A percentile compares a stretch with the other conserved stretches of the same genome.
phyloP scores from a whole-genome alignment of 106 monocot genomes.

The Amphibolis antarctica region DNA sequence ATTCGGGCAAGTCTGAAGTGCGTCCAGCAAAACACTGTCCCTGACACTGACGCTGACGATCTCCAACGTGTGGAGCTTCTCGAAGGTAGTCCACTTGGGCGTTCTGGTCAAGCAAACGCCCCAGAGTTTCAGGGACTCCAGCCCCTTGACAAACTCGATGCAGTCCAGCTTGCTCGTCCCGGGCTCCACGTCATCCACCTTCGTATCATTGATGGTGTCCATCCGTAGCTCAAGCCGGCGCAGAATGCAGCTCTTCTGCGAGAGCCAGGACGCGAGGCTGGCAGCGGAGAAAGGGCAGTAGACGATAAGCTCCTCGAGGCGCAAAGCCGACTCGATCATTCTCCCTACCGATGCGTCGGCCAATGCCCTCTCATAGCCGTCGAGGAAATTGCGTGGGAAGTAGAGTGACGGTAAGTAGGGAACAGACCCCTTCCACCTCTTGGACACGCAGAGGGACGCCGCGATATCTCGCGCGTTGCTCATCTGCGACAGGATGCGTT shows the following conservation, averaged over 20 bases:
- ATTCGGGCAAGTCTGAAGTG: constrained; percentile 56
- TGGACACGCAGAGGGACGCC: constrained; percentile 52
- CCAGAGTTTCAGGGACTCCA: constrained; percentile 83
- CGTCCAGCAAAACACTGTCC: constrained; percentile 33
- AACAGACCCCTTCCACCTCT: constrained; percentile 48
- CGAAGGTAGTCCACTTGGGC: constrained; percentile 49
- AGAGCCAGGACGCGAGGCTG: constrained; percentile 40
- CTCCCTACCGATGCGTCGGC: constrained; percentile 42
- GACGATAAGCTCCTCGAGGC: constrained; percentile 60
- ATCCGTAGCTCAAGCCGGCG: constrained; percentile 69
- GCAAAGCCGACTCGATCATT: constrained; percentile 34
- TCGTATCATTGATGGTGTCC: constrained; percentile 35
- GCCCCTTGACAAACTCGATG: constrained; percentile 25
- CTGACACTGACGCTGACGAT: constrained; percentile 55
- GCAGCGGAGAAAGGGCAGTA: constrained; percentile 71
- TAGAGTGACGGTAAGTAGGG: constrained; percentile 62
- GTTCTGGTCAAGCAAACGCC: constrained; percentile 42
- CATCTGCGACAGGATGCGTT: constrained; percentile 61
- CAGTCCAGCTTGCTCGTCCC: constrained; percentile 26
- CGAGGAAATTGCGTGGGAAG: constrained; percentile 67
- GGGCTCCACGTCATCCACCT: background rate
- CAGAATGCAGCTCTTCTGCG: constrained; percentile 30
- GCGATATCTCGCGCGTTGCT: constrained; percentile 69
- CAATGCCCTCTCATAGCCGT: constrained; percentile 7
- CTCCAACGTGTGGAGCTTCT: constrained; percentile 37